Percentiles rank a stretch among this genome's conserved stretches.
Evolutionary conservation across 495 filamentous ascomycete genomes (phyloP).

Genomic region (Penicillium maclennaniae): DNA sequence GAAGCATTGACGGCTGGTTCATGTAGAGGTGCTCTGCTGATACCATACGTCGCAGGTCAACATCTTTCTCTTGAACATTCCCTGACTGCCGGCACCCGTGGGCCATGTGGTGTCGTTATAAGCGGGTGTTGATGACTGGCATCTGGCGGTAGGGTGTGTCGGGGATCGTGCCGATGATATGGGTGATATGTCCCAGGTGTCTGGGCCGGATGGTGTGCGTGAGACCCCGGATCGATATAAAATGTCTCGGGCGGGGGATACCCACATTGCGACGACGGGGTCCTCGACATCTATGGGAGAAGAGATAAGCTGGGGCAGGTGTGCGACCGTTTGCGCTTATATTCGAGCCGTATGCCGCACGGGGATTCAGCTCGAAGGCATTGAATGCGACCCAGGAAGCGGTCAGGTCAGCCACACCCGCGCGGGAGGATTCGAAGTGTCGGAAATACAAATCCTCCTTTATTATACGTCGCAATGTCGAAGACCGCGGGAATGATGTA

Average conservation of each 20-base stretch:
- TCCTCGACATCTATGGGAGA: constrained; percentile 23
- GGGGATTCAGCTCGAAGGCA: constrained; percentile 12
- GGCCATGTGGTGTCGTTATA: constrained; percentile 8
- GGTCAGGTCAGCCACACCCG: constrained; percentile 18
- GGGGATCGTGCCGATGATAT: constrained; percentile 19
- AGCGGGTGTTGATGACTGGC: constrained; percentile 21
- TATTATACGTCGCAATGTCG: constrained; percentile 3
- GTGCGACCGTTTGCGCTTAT: constrained; percentile 5
- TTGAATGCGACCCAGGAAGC: constrained; percentile 17
- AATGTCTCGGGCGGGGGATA: constrained; percentile 17
- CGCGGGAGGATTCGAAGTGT: constrained; percentile 10
- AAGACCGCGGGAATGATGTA: neutral
- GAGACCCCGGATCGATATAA: constrained; percentile 9
- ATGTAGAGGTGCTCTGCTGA: constrained; percentile 21
- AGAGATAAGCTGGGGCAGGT: constrained; percentile 7
- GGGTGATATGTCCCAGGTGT: constrained; percentile 18
- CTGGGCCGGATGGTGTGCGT: constrained; percentile 7
- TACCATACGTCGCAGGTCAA: constrained; percentile 26
- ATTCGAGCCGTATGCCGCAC: constrained; percentile 13
- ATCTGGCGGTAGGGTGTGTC: constrained; percentile 12
- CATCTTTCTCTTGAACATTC: constrained; percentile 11
- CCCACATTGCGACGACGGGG: constrained; percentile 24
- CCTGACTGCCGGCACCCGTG: constrained; percentile 17
- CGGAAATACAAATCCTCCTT: constrained; percentile 5
- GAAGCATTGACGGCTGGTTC: constrained; percentile 19